Base-by-base conservation (phyloP, 306 rosid species). In the Myrica gale region DNA sequence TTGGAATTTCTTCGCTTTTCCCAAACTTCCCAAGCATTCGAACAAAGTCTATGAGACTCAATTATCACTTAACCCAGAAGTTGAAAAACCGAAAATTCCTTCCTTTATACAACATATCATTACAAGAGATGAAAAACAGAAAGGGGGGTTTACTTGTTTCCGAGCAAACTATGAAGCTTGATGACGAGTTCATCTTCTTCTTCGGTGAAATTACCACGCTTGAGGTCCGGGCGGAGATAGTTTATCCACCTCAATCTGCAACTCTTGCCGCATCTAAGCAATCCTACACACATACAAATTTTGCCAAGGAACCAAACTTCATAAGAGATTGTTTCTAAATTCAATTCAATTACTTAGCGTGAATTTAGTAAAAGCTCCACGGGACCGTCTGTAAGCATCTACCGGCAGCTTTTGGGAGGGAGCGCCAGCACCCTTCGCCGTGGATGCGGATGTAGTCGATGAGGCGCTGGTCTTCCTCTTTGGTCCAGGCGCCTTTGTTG, bases 341-440 rank as follows among this genome's bases (percentile, higher is more conserved):
- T 5, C 5, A 9, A 21, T 20, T 5, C 4, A 0, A 41, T 15
- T 9, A 4, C 6, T 9, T 6, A 39, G 3, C 6, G 20, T 2
- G 15, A 15, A 67, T 8, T 1, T 11, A 15, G 4, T 48, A 0
- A 10, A 48, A 32, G 37, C 0, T 32, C 37, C 37, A 32, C 37
- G 37, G n/a, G 57, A 16, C 5, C 16, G 16, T 10, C 4, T 16
- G n/a, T 4, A 13, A 6, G n/a, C 7, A 50, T 5, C 7, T 68
- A 90, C 95, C 96, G 0, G 96, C 96, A 17, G 89, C 74, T 75
- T 84, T 88, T 17, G 96, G 96, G 54, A 90, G 96, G 71, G 92
- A 88, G 4, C 96, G 92, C 96, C 96, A 90, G 73, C 89, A 86
- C n/a, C 96, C 96, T 67, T 90, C 92, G 46, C 96, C 96, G 11